Percentiles rank a stretch among this genome's conserved stretches.
These are phyloP conservation scores for Pulveroboletus sp. DNA, from an alignment of 768 basidiomycete species.

Conservation along the genomic window DNA sequence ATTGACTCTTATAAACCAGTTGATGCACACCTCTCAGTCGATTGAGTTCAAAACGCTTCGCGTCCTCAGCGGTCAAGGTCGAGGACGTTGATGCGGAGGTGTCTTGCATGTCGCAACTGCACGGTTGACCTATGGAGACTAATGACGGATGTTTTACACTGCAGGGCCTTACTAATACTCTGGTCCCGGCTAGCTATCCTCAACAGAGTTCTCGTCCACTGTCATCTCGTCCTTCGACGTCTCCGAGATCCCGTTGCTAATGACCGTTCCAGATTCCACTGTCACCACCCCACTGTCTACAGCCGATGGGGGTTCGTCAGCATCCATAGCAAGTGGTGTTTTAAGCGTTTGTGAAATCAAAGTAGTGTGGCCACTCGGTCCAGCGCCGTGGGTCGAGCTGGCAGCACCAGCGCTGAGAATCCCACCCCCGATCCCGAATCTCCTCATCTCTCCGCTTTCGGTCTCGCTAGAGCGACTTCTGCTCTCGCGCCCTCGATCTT, in stretches of 20 bases:
- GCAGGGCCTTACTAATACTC: not conserved
- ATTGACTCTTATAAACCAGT: not conserved
- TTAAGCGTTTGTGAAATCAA: conserved; percentile 28
- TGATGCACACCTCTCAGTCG: conserved; percentile 58
- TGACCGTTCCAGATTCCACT: conserved; percentile 13
- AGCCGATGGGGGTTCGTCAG: conserved; percentile 26
- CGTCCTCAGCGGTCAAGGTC: conserved; percentile 61
- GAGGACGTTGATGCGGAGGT: conserved; percentile 7
- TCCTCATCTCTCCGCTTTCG: conserved; percentile 41
- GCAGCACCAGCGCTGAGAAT: conserved; percentile 61
- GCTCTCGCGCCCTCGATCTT: conserved; percentile 44
- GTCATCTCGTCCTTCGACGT: conserved; percentile 25
- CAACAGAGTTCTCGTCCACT: conserved; percentile 18
- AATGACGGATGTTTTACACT: conserved; percentile 19
- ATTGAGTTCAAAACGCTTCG: conserved; percentile 72
- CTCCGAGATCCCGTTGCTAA: conserved; percentile 11
- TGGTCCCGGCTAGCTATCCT: conserved; percentile 4
- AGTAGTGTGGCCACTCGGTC: conserved; percentile 66
- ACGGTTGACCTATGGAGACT: not conserved
- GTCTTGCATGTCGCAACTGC: conserved; percentile 7
- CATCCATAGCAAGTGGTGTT: conserved; percentile 30
- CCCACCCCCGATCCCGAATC: conserved; percentile 65
- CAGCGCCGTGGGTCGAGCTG: conserved; percentile 61
- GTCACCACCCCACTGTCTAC: conserved; percentile 15
- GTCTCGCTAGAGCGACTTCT: conserved; percentile 39